Conservation (phyloP, 1,284 basidiomycete species). For the Phellopilus nigrolimitatus region DNA sequence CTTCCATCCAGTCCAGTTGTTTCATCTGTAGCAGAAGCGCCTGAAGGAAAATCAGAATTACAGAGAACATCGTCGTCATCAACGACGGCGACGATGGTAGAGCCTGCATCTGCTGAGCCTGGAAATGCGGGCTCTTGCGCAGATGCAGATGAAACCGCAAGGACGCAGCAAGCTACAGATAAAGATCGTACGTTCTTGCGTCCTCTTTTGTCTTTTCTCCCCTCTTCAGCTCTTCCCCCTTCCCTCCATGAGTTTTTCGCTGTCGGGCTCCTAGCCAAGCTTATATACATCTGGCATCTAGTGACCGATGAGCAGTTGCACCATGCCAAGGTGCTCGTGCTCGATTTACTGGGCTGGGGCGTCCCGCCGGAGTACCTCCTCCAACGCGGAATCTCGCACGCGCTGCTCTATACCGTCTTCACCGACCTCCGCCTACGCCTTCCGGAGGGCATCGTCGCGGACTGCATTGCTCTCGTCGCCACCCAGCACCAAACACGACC, state of each 20-base stretch:
- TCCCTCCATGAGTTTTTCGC: not conserved
- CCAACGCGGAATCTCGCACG: constrained; percentile 36
- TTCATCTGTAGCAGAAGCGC: too few relatives aligned
- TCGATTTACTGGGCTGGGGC: constrained; percentile 43
- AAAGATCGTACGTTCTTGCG: not conserved
- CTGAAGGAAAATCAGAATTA: too few relatives aligned
- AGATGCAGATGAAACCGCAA: not conserved
- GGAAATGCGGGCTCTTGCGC: not conserved
- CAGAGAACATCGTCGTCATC: not conserved
- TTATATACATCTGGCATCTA: not conserved
- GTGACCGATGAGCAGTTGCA: constrained; percentile 29
- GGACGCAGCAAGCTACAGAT: not conserved
- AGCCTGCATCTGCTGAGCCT: not conserved
- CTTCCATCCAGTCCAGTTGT: not conserved
- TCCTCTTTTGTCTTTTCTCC: not conserved
- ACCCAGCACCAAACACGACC: too few relatives aligned
- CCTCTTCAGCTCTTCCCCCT: not conserved
- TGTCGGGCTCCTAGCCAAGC: too few relatives aligned
- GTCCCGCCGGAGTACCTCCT: constrained; percentile 41
- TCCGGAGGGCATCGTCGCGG: constrained; percentile 26
- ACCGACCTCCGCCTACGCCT: constrained; percentile 36
- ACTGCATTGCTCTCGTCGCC: constrained; percentile 13
- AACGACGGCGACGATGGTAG: too few relatives aligned
- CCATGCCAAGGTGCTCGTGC: constrained; percentile 36
- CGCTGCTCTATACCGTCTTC: constrained; percentile 35